Base-by-base conservation (phyloP, 1,139 yeast genomes). In the Waltiozyma sp. region DNA sequence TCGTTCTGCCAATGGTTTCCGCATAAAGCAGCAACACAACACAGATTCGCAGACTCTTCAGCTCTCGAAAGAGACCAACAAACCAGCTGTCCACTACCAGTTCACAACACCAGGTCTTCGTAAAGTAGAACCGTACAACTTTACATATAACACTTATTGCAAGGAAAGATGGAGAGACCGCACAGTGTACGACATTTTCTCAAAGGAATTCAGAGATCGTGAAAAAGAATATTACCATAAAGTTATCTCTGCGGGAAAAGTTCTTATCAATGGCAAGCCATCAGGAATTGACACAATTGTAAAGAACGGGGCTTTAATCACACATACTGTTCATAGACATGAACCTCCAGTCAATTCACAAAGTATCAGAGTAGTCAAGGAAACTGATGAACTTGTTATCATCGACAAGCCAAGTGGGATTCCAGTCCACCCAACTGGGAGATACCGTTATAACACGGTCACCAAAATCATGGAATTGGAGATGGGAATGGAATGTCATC, bases 81-180 rank as follows among this genome's bases (percentile, higher is more conserved):
- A 56, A 0, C 10, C 13, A 21, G 50, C 54, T 19, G 58, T 57
- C 7, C 57, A 60, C 4, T 57, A 54, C 44, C 45, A 41, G 3
- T 63, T 80, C 3, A 80, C 76, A 15, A 86, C 84, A 0, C 65
- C 74, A 1, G 24, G 28, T 21, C 65, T 86, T 43, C 67, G 97
- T 38, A 68, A 83, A 48, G 86, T 91, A 1, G 72, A 78, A 1
- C 97, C 98, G 0, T 93, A 91, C 58, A 84, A 73, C 57, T 91
- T 77, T 65, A 88, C 95, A 0, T 89, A 91, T 58, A 68, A 86
- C 60, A 91, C 99, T 0, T 86, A 82, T 58, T 89, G 96, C 62
- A 93, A 93, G 60, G 66, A 75, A 58, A 70, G 99, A 54, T 93
- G 99, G 99, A 71, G 91, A 53, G 93, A 83, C 55, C 68, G 86